Evolutionary conservation across 192 early-diverging fungal species (phyloP).

Genomic region (Thamnidium elegans): DNA sequence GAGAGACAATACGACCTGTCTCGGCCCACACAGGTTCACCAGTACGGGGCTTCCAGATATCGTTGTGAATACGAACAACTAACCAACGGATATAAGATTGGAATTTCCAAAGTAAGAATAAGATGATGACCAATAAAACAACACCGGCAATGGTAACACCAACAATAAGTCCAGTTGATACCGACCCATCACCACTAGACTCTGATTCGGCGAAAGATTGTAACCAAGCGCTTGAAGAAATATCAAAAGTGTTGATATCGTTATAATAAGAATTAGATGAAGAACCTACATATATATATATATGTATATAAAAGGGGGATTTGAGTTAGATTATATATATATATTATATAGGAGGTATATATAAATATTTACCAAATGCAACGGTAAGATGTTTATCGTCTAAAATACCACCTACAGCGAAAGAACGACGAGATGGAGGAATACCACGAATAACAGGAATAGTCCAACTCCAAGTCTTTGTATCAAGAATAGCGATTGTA

Average conservation of each 20-base stretch:
- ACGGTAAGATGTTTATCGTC: constrained; percentile 25
- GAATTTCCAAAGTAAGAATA: constrained; percentile 33
- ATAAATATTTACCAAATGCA: constrained; percentile 29
- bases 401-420: constrained; percentile 25
- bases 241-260: constrained; percentile 28
- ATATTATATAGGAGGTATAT: not conserved
- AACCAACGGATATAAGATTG: constrained; percentile 28
- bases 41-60: constrained; percentile 38
- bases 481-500: constrained; percentile 30
- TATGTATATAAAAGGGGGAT: not conserved
- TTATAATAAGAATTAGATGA: constrained; percentile 32
- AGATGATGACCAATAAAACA: constrained; percentile 24
- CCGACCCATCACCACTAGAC: not conserved
- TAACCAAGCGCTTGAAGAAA: constrained; percentile 19
- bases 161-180: constrained; percentile 24
- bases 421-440: constrained; percentile 29
- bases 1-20: constrained; percentile 32
- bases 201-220: constrained; percentile 13
- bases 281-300: constrained; percentile 15
- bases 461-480: constrained; percentile 31
- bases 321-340: not conserved
- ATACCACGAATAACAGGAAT: constrained; percentile 20
- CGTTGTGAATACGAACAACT: constrained; percentile 24
- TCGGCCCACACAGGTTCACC: constrained; percentile 40
- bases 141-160: constrained; percentile 33